Percentiles rank a stretch among this genome's conserved stretches.
These are phyloP conservation scores for Cadophora gregata DNA, from an alignment of 2,329 filamentous ascomycete genomes.

Conservation along the genomic window DNA sequence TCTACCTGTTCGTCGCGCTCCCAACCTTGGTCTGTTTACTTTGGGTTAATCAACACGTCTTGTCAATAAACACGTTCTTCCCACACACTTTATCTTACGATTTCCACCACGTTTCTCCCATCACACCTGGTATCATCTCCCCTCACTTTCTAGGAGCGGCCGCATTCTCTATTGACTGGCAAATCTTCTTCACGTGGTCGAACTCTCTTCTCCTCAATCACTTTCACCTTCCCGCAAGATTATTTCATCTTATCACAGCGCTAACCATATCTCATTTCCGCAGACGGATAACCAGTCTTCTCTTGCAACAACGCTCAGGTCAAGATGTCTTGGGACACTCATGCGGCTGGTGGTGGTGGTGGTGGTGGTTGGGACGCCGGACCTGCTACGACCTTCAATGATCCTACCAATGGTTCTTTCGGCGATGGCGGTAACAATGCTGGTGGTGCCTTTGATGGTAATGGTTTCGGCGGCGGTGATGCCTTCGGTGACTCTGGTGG, in stretches of 20 bases:
- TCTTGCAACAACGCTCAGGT: neutral
- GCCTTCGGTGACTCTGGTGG: slow-evolving; percentile 22
- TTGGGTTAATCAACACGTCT: neutral
- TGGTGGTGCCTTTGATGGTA: slow-evolving; percentile 19
- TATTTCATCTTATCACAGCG: neutral
- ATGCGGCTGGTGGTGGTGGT: slow-evolving; percentile 21
- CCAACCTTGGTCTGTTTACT: neutral
- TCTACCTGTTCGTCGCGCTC: neutral
- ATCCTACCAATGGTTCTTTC: slow-evolving; percentile 10
- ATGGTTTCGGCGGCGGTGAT: slow-evolving; percentile 21
- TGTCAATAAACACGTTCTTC: slow-evolving; percentile 1
- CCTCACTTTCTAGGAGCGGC: neutral
- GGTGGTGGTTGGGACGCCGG: slow-evolving; percentile 26
- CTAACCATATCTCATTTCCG: neutral
- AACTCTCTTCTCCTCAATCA: neutral
- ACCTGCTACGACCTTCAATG: slow-evolving; percentile 5
- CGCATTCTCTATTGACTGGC: neutral
- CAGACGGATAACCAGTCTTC: neutral
- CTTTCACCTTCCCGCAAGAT: neutral
- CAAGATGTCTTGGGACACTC: slow-evolving; percentile 42
- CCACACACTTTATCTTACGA: neutral
- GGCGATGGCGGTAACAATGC: slow-evolving; percentile 19
- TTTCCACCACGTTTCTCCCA: neutral
- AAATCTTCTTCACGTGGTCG: neutral
- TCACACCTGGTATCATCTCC: neutral